phyloP scores from a whole-genome alignment of 495 filamentous ascomycete species.

The Astrothelium subdiscretum region DNA sequence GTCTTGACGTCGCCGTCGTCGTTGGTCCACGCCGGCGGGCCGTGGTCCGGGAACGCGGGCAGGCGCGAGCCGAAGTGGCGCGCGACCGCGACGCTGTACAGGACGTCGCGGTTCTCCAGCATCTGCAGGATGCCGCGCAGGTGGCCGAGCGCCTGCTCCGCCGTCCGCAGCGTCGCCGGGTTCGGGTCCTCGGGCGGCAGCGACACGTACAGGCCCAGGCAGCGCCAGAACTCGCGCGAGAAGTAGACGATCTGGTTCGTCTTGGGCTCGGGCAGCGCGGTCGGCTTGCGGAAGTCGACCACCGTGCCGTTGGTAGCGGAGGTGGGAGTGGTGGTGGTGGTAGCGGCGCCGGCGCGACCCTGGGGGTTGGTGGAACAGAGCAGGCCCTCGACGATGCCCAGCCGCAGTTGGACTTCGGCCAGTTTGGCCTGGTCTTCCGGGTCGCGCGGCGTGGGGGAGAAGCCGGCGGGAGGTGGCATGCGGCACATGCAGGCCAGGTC shows the following conservation, averaged over 20 bases:
- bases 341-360: background rate
- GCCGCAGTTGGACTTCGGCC: conserved; percentile 48
- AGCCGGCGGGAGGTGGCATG: background rate
- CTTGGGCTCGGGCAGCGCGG: conserved; percentile 31
- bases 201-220: conserved; percentile 59
- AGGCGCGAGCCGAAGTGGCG: conserved; percentile 60
- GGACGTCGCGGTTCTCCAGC: conserved; percentile 79
- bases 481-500: conserved; percentile 24
- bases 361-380: conserved; percentile 23
- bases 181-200: conserved; percentile 45
- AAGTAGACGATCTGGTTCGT: conserved; percentile 33
- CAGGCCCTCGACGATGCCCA: conserved; percentile 62
- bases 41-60: conserved; percentile 50
- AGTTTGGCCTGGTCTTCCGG: conserved; percentile 17
- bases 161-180: conserved; percentile 41
- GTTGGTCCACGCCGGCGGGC: conserved; percentile 45
- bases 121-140: conserved; percentile 61
- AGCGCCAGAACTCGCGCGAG: conserved; percentile 67
- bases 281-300: conserved; percentile 8
- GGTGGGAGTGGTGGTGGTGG: background rate
- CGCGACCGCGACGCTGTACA: conserved; percentile 77
- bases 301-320: conserved; percentile 24
- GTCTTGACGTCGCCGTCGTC: conserved; percentile 59
- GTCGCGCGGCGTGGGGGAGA: background rate
- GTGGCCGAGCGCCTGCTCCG: conserved; percentile 50